Evolutionary conservation across 163 green algal species (phyloP).

Genomic region (Dunaliella salina): DNA sequence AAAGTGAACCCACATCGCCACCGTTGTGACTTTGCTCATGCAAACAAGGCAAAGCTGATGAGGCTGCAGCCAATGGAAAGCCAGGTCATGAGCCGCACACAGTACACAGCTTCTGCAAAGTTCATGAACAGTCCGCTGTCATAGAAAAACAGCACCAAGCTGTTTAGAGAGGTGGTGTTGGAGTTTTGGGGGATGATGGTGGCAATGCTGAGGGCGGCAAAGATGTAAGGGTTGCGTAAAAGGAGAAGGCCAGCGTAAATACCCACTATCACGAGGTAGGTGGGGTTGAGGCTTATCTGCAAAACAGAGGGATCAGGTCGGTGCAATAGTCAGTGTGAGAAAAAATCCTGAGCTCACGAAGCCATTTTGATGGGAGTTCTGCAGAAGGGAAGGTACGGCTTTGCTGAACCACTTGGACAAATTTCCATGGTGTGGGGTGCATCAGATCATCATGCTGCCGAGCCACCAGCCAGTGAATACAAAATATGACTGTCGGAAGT

Average conservation of each 20-base stretch:
- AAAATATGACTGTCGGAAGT: too few relatives aligned
- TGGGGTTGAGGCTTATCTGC: background rate
- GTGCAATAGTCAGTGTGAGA: too few relatives aligned
- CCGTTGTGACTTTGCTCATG: background rate
- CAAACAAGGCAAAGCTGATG: constrained; percentile 24
- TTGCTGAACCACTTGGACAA: too few relatives aligned
- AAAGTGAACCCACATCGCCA: too few relatives aligned
- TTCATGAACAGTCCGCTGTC: constrained; percentile 59
- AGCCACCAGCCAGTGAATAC: too few relatives aligned
- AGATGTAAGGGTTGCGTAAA: constrained; percentile 62
- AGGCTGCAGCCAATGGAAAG: constrained; percentile 49
- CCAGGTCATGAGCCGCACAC: constrained; percentile 57
- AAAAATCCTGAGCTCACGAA: too few relatives aligned
- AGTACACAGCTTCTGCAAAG: constrained; percentile 61
- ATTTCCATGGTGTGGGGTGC: too few relatives aligned
- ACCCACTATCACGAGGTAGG: background rate
- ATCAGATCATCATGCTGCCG: too few relatives aligned
- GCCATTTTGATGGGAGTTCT: too few relatives aligned
- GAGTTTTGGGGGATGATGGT: constrained; percentile 61
- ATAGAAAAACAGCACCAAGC: constrained; percentile 57
- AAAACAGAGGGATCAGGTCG: background rate
- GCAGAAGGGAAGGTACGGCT: too few relatives aligned
- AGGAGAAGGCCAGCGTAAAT: constrained; percentile 30
- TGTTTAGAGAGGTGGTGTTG: constrained; percentile 55
- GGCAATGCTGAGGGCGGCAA: constrained; percentile 45